Evolutionary conservation across 164 flowering plant species (phyloP).

Genomic region (Dillenia turbinata): DNA sequence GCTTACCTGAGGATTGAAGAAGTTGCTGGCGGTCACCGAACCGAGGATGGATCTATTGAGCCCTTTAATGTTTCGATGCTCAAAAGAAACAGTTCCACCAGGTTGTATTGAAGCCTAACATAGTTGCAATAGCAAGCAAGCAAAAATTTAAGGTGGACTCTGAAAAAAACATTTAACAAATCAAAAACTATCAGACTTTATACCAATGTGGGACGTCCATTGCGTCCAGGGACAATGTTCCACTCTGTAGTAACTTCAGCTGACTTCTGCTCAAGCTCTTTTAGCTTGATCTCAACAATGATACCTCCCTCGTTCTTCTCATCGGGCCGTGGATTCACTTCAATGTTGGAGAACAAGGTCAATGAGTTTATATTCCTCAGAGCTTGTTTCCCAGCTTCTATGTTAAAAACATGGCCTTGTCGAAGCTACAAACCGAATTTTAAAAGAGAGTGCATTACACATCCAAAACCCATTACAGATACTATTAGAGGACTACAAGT

Average conservation of each 20-base stretch:
- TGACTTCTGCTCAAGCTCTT: constrained; percentile 90
- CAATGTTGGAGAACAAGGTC: constrained; percentile 87
- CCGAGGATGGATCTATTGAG: constrained; percentile 89
- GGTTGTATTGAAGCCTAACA: constrained; percentile 95
- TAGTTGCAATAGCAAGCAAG: not conserved
- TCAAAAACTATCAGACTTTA: not conserved
- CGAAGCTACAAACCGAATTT: constrained; percentile 53
- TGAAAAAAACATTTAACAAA: not conserved
- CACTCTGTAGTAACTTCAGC: constrained; percentile 98
- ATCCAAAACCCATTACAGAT: not conserved
- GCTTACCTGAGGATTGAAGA: constrained; percentile 86
- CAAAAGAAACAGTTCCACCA: constrained; percentile 96
- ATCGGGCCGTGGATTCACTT: constrained; percentile 95
- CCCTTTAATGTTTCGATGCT: constrained; percentile 85
- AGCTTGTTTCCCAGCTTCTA: constrained; percentile 96
- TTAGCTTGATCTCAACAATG: constrained; percentile 93
- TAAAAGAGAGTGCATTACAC: constrained; percentile 6
- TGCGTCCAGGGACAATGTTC: constrained; percentile 98
- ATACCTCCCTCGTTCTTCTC: constrained; percentile 97
- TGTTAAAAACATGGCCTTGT: constrained; percentile 80
- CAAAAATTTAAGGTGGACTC: too few relatives aligned
- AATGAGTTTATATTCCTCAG: constrained; percentile 85
- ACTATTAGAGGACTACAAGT: too few relatives aligned
- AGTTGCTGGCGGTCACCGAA: constrained; percentile 92
- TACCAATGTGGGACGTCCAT: constrained; percentile 96